Base-by-base conservation (phyloP, 2,329 filamentous ascomycete genomes). In the Cercospora janseana region DNA sequence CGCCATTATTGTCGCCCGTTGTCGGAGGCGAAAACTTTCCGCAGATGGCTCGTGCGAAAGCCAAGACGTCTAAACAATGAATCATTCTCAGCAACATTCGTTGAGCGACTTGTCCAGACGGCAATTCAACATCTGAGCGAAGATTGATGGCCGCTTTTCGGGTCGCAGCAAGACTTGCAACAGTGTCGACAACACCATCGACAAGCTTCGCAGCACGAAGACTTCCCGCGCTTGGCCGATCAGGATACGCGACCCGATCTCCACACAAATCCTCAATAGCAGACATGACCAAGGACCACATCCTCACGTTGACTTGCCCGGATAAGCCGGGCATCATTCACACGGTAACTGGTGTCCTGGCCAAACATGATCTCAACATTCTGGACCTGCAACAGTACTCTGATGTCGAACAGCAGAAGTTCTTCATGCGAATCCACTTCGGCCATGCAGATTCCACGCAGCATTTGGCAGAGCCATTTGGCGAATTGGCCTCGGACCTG, bases 341-440 rank as follows among this genome's bases (percentile, higher is more conserved):
- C 70, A 85, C 87, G 49, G 87, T 93, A 59, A 92, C 88, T 6
- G 86, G 83, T 55, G 78, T 92, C 61, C 80, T 93, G 56, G 86
- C 87, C 38, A 72, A 79, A 55, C 80, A 87, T 69, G 79, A 82
- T 62, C 79, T 91, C 72, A 93, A 90, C 71, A 88, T 93, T 66
- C 75, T 92, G 57, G 87, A 93, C 71, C 80, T 90, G 57, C 87
- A 90, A 72, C 88, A 93, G 72, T 93, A 88, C 75, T 86, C 83
- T 32, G 88, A 92, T 70, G 81, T 83, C 20, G 79, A 76, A 18
- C 86, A 84, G 15, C 74, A 86, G 66, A 85, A 79, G 51, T 93
- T 93, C 76, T 93, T 93, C 74, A 92, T 93, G 88, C 81, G 88
- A 66, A 86, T 92, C 61, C 87, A 91, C 70, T 92, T 92, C 63